Conservation (phyloP, 73 alveolate species). For the Blepharisma japonicum region DNA sequence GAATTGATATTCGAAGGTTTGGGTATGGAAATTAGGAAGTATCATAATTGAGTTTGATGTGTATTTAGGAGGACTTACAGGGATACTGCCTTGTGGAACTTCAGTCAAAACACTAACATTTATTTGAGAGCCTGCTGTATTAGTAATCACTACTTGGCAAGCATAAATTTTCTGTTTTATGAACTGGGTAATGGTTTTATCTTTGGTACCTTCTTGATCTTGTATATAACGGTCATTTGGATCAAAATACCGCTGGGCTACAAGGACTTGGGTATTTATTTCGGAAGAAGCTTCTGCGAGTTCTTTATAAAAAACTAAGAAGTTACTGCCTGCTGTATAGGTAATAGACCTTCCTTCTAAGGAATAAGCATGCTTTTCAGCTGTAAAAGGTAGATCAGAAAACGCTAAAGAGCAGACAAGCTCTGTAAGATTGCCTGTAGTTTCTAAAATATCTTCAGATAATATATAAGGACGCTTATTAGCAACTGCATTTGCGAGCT, state of each 20-base stretch:
- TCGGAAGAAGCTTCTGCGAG: slow-evolving; percentile 72
- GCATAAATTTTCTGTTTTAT: slow-evolving; percentile 53
- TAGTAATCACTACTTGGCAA: slow-evolving; percentile 88
- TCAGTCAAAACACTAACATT: slow-evolving; percentile 73
- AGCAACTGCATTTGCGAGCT: slow-evolving; percentile 61
- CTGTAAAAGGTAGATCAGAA: slow-evolving; percentile 74
- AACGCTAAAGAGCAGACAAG: slow-evolving; percentile 64
- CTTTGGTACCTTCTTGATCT: too few species aligned
- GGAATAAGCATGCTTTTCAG: slow-evolving; percentile 61
- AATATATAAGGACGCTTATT: not conserved
- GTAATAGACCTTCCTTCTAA: slow-evolving; percentile 61
- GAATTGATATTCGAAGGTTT: slow-evolving; percentile 59
- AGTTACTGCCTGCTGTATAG: slow-evolving; percentile 54
- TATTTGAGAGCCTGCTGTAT: slow-evolving; percentile 64
- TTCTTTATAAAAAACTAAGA: slow-evolving; percentile 75
- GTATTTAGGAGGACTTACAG: slow-evolving; percentile 62
- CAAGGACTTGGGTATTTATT: slow-evolving; percentile 67
- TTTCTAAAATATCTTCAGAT: not conserved
- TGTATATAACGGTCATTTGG: slow-evolving; percentile 36
- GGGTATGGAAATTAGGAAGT: slow-evolving; percentile 75
- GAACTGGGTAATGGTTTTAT: not conserved
- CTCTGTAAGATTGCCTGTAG: slow-evolving; percentile 45
- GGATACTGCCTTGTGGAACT: slow-evolving; percentile 90
- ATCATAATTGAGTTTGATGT: slow-evolving; percentile 51
- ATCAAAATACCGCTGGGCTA: slow-evolving; percentile 75